Evolutionary conservation across 2,329 filamentous ascomycete genomes (phyloP).

Genomic region (Alternaria hordeiaustralica): DNA sequence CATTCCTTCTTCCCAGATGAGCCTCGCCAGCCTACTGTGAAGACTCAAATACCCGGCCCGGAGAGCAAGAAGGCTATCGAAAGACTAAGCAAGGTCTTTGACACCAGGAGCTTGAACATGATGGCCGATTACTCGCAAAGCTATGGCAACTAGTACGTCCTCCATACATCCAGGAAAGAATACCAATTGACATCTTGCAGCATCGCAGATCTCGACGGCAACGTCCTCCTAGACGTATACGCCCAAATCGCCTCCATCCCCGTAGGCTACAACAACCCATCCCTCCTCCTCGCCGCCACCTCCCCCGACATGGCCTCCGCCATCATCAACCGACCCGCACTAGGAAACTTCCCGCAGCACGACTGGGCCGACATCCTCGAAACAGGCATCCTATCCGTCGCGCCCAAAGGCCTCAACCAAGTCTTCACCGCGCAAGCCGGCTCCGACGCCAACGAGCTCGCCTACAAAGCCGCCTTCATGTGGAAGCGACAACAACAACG

Average conservation of each 20-base stretch:
- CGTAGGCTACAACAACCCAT: conserved; percentile 89
- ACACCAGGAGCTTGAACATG: conserved; percentile 80
- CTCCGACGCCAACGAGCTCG: conserved; percentile 91
- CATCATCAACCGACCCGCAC: conserved; percentile 85
- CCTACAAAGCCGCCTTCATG: conserved; percentile 96
- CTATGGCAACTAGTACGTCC: conserved; percentile 72
- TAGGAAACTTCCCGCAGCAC: conserved; percentile 87
- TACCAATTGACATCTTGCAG: conserved; percentile 23
- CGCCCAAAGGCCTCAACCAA: conserved; percentile 82
- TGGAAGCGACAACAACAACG: conserved; percentile 83
- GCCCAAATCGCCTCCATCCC: conserved; percentile 94
- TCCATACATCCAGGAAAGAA: background rate
- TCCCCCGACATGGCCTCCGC: conserved; percentile 80
- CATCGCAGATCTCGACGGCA: conserved; percentile 74
- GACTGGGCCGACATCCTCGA: conserved; percentile 84
- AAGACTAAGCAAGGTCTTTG: conserved; percentile 79
- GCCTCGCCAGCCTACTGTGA: conserved; percentile 61
- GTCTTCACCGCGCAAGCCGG: conserved; percentile 91
- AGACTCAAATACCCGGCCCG: conserved; percentile 75
- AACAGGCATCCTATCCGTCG: conserved; percentile 79
- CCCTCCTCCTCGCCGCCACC: conserved; percentile 71
- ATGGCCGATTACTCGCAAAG: conserved; percentile 49
- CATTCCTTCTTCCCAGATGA: conserved; percentile 65
- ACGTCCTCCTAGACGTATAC: conserved; percentile 77
- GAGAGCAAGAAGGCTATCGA: conserved; percentile 72